Evolutionary conservation across 352 stramenopile genomes (phyloP).

Genomic region (Phytopythium vexans): DNA sequence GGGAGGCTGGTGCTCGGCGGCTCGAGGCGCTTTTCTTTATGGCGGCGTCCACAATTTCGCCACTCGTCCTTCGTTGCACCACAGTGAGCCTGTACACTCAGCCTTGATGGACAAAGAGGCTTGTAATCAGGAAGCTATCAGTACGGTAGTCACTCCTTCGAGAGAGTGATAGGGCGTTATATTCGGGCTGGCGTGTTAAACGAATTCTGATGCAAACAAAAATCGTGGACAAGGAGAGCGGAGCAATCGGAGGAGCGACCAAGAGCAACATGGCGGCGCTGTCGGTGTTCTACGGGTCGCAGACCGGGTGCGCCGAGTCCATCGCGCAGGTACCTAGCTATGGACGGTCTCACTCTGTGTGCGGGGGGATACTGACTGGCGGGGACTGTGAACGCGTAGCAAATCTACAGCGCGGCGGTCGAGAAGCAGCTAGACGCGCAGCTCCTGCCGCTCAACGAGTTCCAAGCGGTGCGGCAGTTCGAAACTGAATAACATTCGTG

Average conservation of each 20-base stretch:
- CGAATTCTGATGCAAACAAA: not conserved
- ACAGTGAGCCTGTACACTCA: no score
- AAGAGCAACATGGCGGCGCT: conserved; percentile 14
- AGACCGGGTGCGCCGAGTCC: conserved; percentile 86
- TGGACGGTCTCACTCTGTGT: not conserved
- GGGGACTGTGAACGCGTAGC: conserved; percentile 17
- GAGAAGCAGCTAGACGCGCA: conserved; percentile 49
- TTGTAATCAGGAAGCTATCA: not conserved
- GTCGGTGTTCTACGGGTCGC: conserved; percentile 79
- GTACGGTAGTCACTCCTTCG: not conserved
- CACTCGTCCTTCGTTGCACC: no score
- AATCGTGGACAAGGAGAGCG: not conserved
- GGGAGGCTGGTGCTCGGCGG: no score
- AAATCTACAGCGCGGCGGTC: conserved; percentile 63
- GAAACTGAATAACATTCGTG: not conserved
- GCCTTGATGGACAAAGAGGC: no score
- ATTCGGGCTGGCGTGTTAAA: not conserved
- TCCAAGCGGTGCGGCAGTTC: conserved; percentile 50
- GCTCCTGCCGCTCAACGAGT: conserved; percentile 60
- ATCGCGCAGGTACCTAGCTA: conserved; percentile 62
- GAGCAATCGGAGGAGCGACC: not conserved
- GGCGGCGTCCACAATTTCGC: no score
- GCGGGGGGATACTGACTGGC: not conserved
- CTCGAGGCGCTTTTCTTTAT: no score
- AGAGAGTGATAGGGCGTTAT: not conserved